phyloP scores from a whole-genome alignment of 2,329 filamentous ascomycete genomes.

The Xylariaceae sp. region DNA sequence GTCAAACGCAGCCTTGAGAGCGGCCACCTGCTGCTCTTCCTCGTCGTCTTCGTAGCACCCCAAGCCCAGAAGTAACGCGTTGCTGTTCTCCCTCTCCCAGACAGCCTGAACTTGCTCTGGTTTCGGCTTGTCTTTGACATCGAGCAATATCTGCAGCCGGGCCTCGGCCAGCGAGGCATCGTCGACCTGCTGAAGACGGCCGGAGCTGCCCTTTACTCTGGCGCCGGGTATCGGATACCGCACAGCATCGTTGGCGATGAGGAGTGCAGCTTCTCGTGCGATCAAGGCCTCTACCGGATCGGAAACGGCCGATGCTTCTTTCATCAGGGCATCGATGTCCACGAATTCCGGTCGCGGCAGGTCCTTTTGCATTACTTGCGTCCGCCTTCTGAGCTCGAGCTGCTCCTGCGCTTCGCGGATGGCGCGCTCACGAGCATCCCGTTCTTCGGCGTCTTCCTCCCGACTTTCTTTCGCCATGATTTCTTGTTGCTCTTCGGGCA shows the following conservation, averaged over 20 bases:
- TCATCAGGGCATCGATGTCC: slow-evolving; percentile 63
- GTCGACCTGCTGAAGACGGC: slow-evolving; percentile 57
- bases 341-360: slow-evolving; percentile 72
- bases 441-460: slow-evolving; percentile 61
- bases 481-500: slow-evolving; percentile 77
- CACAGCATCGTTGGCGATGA: slow-evolving; percentile 77
- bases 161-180: slow-evolving; percentile 71
- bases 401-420: slow-evolving; percentile 67
- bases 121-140: slow-evolving; percentile 50
- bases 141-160: slow-evolving; percentile 67
- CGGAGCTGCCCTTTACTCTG: slow-evolving; percentile 57
- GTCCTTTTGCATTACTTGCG: slow-evolving; percentile 81
- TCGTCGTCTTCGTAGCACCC: slow-evolving; percentile 75
- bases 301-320: slow-evolving; percentile 52
- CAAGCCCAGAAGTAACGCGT: slow-evolving; percentile 67
- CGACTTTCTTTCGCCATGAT: slow-evolving; percentile 42
- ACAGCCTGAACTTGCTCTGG: slow-evolving; percentile 47
- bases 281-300: slow-evolving; percentile 66
- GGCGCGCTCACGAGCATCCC: slow-evolving; percentile 72
- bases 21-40: slow-evolving; percentile 58
- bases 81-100: slow-evolving; percentile 49
- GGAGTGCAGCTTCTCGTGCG: slow-evolving; percentile 67
- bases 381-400: slow-evolving; percentile 75
- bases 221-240: slow-evolving; percentile 67
- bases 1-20: slow-evolving; percentile 69